Base-by-base conservation (phyloP, 2,329 filamentous ascomycete genomes). In the Daldinia eschscholtzii region DNA sequence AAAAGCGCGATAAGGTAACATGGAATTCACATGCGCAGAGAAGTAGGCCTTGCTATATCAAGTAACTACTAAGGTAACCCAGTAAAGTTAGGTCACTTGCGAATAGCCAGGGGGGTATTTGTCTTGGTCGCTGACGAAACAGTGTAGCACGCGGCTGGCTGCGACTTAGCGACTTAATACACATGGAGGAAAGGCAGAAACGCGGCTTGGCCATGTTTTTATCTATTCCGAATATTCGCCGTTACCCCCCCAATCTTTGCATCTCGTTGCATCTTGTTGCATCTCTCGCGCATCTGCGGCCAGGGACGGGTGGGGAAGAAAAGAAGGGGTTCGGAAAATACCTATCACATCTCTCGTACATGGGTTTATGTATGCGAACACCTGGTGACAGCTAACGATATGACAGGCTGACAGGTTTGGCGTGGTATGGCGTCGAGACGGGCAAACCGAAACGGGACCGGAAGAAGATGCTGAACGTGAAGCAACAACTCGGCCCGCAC, bases 201-300 rank as follows among this genome's bases (percentile, higher is more conserved):
- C 58, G 60, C 69, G 64, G 61, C 66, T 71, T 69, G 62, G 52
- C 10, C 23, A 23, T 12, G 2, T 15, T 39, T n/a, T 55, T 55
- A 68, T 66, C 55, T 70, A 70, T 67, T 58, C 70, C 70, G 67
- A 71, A 67, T 70, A 71, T 67, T 67, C 64, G 42, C 67, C 70
- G 67, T 65, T 67, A 59, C 70, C 42, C 64, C 69, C 37, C 60
- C 60, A 61, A 57, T 59, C 26, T 66, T 61, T 48, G 23, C 52
- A 64, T 50, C 42, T 59, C 30, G 44, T 60, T 61, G 53, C 48
- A 59, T 63, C 57, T 65, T 6, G 23, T 55, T 37, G 50, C 50
- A 57, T 57, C 53, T 53, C 48, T 41, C 23, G 4, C 53, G 7
- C 59, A 63, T 61, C 62, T 66, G 56, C 57, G 48, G 56, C 58